Conservation (phyloP, 2,329 filamentous ascomycete species). For the Epichloe typhina region DNA sequence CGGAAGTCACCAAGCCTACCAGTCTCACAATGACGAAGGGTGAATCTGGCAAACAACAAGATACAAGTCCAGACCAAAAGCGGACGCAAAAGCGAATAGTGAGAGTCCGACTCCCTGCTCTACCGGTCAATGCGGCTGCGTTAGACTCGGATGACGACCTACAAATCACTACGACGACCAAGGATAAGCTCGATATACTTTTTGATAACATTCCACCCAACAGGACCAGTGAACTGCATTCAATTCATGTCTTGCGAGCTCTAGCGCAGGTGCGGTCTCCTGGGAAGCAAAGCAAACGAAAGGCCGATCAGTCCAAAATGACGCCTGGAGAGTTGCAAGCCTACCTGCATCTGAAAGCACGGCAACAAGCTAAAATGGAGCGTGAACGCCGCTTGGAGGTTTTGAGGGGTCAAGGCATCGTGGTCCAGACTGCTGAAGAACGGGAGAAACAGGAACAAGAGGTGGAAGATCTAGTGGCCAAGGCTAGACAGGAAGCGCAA, state of each 20-base stretch:
- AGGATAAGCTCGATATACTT: constrained; percentile 43
- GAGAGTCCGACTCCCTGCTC: constrained; percentile 34
- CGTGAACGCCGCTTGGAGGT: constrained; percentile 64
- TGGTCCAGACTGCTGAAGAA: constrained; percentile 77
- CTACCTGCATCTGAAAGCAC: constrained; percentile 55
- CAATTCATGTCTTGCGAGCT: constrained; percentile 55
- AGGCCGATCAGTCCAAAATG: constrained; percentile 41
- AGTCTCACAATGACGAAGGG: constrained; percentile 15
- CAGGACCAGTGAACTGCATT: constrained; percentile 47
- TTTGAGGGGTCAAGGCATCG: constrained; percentile 66
- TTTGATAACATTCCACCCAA: constrained; percentile 57
- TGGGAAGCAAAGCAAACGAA: constrained; percentile 34
- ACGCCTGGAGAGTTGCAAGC: constrained; percentile 56
- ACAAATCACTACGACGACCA: constrained; percentile 42
- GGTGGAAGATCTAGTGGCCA: constrained; percentile 78
- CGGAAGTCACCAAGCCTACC: not conserved
- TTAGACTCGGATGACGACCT: constrained; percentile 47
- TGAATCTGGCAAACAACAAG: constrained; percentile 48
- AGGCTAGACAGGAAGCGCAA: constrained; percentile 61
- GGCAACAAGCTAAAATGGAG: constrained; percentile 67
- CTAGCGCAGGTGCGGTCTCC: constrained; percentile 61
- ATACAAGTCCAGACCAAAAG: constrained; percentile 19
- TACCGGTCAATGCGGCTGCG: constrained; percentile 24
- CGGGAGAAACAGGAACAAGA: constrained; percentile 68
- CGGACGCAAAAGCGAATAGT: constrained; percentile 32